phyloP scores from a whole-genome alignment of 306 rosid genomes.

The Ormosia semicastrata region DNA sequence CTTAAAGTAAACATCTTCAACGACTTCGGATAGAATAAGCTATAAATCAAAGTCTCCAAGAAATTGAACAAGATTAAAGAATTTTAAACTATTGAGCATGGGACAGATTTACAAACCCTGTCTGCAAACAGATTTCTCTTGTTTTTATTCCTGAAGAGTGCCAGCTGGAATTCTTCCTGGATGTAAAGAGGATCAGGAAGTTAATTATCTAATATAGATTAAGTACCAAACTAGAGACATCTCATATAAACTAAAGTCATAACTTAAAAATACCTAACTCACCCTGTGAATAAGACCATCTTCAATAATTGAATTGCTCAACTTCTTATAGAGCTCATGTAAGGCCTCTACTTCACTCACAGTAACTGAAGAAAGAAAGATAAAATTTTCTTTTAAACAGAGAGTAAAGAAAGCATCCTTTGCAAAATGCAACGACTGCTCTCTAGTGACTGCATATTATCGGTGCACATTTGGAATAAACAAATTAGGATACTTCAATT shows the following conservation, averaged over 20 bases:
- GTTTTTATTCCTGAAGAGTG: slow-evolving; percentile 69
- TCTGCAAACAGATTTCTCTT: slow-evolving; percentile 76
- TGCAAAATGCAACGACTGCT: neutral
- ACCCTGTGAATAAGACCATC: slow-evolving; percentile 91
- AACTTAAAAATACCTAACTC: slow-evolving; percentile 5
- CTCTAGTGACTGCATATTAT: neutral
- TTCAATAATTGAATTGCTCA: slow-evolving; percentile 76
- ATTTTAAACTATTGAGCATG: neutral
- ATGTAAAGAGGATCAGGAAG: neutral
- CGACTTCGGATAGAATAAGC: neutral
- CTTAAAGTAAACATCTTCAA: slow-evolving; percentile 9
- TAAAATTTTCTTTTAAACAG: neutral
- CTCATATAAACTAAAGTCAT: neutral
- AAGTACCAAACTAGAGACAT: neutral
- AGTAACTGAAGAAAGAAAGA: slow-evolving; percentile 49
- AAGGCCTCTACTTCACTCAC: slow-evolving; percentile 84
- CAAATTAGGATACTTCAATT: neutral
- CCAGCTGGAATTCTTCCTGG: slow-evolving; percentile 96
- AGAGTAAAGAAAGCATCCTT: neutral
- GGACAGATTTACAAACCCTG: slow-evolving; percentile 53
- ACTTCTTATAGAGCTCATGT: slow-evolving; percentile 69
- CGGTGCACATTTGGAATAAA: neutral
- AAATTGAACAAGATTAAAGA: slow-evolving; percentile 6
- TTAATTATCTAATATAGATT: neutral
- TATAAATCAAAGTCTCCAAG: neutral